A percentile compares a stretch with the other conserved stretches of the same genome.
Evolutionary conservation across 495 filamentous ascomycete genomes (phyloP).

Genomic region (Aspergillus mulundensis): DNA sequence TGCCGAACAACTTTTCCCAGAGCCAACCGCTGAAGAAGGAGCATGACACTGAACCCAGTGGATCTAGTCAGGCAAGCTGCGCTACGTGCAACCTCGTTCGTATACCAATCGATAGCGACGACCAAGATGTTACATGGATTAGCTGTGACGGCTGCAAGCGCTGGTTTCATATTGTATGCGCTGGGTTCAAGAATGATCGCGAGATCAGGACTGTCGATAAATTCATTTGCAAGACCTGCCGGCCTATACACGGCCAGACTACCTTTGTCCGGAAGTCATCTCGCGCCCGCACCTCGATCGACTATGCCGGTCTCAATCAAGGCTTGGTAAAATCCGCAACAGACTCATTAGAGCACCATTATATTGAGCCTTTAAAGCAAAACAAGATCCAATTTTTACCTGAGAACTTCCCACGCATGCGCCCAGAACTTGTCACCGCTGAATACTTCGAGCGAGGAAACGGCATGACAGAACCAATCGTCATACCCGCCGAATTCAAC

Average conservation of each 20-base stretch:
- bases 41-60: constrained; percentile 23
- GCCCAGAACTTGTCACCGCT: constrained; percentile 61
- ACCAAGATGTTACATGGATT: constrained; percentile 62
- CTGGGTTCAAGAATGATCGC: constrained; percentile 65
- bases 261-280: constrained; percentile 61
- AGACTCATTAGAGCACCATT: constrained; percentile 68
- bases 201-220: constrained; percentile 70
- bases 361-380: constrained; percentile 67
- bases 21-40: constrained; percentile 26
- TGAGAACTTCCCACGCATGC: constrained; percentile 64
- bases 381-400: constrained; percentile 58
- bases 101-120: constrained; percentile 42
- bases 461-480: constrained; percentile 67
- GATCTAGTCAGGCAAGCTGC: constrained; percentile 42
- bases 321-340: constrained; percentile 67
- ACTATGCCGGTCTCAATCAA: constrained; percentile 71
- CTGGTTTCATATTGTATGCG: constrained; percentile 73
- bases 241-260: constrained; percentile 57
- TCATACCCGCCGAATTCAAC: constrained; percentile 65
- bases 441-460: constrained; percentile 64
- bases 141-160: constrained; percentile 70
- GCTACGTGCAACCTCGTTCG: constrained; percentile 48
- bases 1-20: constrained; percentile 3
- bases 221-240: constrained; percentile 62
- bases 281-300: constrained; percentile 65